These are phyloP conservation scores for Teunomyces aglyptinius DNA, from an alignment of 805 yeast species.

Conservation along the genomic window DNA sequence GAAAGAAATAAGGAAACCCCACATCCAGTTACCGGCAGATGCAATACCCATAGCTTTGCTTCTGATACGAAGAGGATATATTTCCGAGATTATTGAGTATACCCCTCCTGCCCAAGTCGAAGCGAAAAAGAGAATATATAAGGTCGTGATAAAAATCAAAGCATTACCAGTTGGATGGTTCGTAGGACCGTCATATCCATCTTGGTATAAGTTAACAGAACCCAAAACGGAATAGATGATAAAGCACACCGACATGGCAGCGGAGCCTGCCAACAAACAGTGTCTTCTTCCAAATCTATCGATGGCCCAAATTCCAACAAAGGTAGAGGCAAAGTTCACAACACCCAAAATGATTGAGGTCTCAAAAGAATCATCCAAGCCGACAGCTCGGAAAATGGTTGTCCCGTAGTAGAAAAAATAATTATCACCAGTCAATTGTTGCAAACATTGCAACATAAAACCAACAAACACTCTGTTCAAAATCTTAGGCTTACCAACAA, in stretches of 20 bases:
- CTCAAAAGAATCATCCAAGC: conserved; percentile 51
- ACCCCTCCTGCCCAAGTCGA: conserved; percentile 76
- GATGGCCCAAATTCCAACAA: conserved; percentile 48
- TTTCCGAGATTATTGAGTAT: conserved; percentile 63
- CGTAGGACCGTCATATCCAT: conserved; percentile 39
- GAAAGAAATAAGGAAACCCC: conserved; percentile 43
- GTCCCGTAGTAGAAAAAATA: conserved; percentile 64
- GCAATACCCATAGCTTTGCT: conserved; percentile 37
- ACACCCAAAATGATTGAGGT: conserved; percentile 55
- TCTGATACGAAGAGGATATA: conserved; percentile 66
- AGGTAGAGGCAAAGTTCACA: conserved; percentile 55
- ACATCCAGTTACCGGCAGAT: conserved; percentile 29
- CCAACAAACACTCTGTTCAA: conserved; percentile 57
- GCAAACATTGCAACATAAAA: conserved; percentile 54
- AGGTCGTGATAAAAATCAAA: conserved; percentile 64
- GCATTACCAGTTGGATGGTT: conserved; percentile 54
- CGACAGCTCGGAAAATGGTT: conserved; percentile 51
- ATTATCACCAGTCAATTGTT: conserved; percentile 62
- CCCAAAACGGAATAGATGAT: conserved; percentile 62
- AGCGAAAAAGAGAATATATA: conserved; percentile 66
- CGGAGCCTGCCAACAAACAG: conserved; percentile 43
- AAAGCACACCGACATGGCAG: conserved; percentile 56
- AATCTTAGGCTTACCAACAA: conserved; percentile 64
- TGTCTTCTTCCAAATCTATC: conserved; percentile 52
- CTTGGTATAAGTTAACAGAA: conserved; percentile 42